Evolutionary conservation across 2,329 filamentous ascomycete species (phyloP), one percentile per base, ranked within the genome.

Genomic region (Sporothrix pseudoabietina): DNA sequence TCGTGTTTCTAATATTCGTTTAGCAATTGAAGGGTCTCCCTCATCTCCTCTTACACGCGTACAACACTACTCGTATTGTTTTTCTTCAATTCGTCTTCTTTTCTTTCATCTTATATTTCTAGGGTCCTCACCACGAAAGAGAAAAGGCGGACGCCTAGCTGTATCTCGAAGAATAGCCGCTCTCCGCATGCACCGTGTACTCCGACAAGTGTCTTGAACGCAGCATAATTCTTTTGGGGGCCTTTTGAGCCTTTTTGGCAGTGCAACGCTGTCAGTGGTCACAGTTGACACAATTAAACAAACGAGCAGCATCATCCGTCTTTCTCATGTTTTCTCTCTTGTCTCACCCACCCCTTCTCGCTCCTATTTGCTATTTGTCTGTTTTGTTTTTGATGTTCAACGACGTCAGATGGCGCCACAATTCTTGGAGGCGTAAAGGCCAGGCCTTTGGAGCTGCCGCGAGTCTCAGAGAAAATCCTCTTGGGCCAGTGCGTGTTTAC

Each of bases 331-430:
- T 49, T 44, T 19, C 44, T 49, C n/a, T 63, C 57, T 39, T 32
- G 3, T 22, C 55, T 59, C n/a, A 59, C 55, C 30, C 5, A 8
- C 12, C 52, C 6, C 26, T 9, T n/a, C 41, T 49, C 63, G 3
- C 22, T 12, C 7, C 10, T 52, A n/a, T 52, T 68, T 14, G 30
- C 57, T 63, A 9, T 65, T 32, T 68, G 19, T 52, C 26, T 26
- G 26, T 26, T 26, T 26, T 26, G 35, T 9, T 5, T 66, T 54
- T 39, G 2, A 22, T 8, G 47, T 32, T 30, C 5, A 16, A 26
- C 49, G n/a, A 39, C 66, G 66, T 69, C 49, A 69, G 19, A 69
- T 69, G 49, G 19, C 10, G 32, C 47, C 19, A 69, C 55, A 61
- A 22, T 35, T 49, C 35, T 14, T 7, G 19, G 9, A 26, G 14